Percentiles rank a stretch among this genome's conserved stretches.
These are phyloP conservation scores for Cucurbitaria berberidis DNA, from an alignment of 2,329 filamentous ascomycete species.

Conservation along the genomic window DNA sequence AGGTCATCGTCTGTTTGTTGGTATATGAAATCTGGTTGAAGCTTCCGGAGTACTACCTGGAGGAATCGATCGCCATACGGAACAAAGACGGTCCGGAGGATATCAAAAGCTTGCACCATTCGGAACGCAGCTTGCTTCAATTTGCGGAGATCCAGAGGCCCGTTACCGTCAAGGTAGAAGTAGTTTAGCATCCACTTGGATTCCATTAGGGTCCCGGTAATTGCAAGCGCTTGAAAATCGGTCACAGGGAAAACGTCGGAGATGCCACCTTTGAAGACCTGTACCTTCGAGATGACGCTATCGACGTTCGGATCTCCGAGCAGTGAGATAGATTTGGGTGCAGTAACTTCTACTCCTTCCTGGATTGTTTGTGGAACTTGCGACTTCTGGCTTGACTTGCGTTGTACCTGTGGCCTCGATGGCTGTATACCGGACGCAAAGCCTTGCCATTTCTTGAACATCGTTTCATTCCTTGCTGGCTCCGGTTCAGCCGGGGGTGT, in stretches of 20 bases:
- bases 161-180: conserved; percentile 41
- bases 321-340: conserved; percentile 35
- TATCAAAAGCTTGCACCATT: conserved; percentile 43
- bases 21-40: conserved; percentile 40
- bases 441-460: conserved; percentile 38
- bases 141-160: conserved; percentile 39
- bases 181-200: conserved; percentile 47
- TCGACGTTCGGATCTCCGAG: conserved; percentile 44
- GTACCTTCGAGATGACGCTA: conserved; percentile 44
- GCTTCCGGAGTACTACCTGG: conserved; percentile 40
- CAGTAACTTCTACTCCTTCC: conserved; percentile 24
- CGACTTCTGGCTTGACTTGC: conserved; percentile 19
- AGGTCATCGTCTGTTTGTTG: conserved; percentile 40
- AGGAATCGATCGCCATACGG: conserved; percentile 43
- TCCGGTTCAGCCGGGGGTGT: conserved; percentile 17
- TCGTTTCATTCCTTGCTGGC: conserved; percentile 16
- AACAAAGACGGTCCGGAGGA: conserved; percentile 45
- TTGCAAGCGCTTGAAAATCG: conserved; percentile 43
- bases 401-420: conserved; percentile 14
- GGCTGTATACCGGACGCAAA: conserved; percentile 16
- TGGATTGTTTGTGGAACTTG: conserved; percentile 36
- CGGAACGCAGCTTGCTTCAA: conserved; percentile 40
- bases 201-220: conserved; percentile 42
- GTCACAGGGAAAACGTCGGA: conserved; percentile 42
- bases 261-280: conserved; percentile 46